Evolutionary conservation across 1,284 basidiomycete species (phyloP).

Genomic region (Waitea zeae): DNA sequence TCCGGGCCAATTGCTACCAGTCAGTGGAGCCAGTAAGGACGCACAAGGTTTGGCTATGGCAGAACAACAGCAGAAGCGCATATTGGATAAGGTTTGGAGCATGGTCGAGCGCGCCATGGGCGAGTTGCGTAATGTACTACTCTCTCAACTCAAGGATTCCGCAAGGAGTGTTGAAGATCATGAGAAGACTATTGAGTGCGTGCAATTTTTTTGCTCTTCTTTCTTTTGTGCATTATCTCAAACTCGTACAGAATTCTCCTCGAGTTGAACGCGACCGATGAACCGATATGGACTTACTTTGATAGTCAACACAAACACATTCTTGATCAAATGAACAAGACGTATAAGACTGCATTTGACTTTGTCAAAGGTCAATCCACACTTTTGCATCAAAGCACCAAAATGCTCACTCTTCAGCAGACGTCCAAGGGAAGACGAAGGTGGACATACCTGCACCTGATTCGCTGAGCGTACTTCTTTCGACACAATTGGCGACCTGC

Average conservation of each 20-base stretch:
- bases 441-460: conserved; percentile 19
- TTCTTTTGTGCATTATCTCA: conserved; percentile 2
- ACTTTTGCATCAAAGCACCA: conserved; percentile 6
- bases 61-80: conserved; percentile 73
- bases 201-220: conserved; percentile 6
- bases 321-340: conserved; percentile 57
- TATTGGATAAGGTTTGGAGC: conserved; percentile 93
- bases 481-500: conserved; percentile 36
- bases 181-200: conserved; percentile 92
- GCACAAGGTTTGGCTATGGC: conserved; percentile 29
- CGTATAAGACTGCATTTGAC: conserved; percentile 39
- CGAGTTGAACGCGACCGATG: conserved; percentile 70
- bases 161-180: conserved; percentile 79
- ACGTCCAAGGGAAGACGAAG: conserved; percentile 21
- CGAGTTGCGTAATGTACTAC: conserved; percentile 75
- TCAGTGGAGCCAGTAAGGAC: conserved; percentile 26
- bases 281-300: conserved; percentile 88
- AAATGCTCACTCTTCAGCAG: conserved; percentile 13
- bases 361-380: conserved; percentile 31
- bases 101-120: conserved; percentile 91
- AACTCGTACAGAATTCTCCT: conserved; percentile 47
- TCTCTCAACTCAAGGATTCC: conserved; percentile 66
- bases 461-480: conserved; percentile 23
- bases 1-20: conserved; percentile 66
- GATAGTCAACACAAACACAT: conserved; percentile 87